Base-by-base conservation (phyloP, 2,329 filamentous ascomycete species). In the Spiromastix sp. region DNA sequence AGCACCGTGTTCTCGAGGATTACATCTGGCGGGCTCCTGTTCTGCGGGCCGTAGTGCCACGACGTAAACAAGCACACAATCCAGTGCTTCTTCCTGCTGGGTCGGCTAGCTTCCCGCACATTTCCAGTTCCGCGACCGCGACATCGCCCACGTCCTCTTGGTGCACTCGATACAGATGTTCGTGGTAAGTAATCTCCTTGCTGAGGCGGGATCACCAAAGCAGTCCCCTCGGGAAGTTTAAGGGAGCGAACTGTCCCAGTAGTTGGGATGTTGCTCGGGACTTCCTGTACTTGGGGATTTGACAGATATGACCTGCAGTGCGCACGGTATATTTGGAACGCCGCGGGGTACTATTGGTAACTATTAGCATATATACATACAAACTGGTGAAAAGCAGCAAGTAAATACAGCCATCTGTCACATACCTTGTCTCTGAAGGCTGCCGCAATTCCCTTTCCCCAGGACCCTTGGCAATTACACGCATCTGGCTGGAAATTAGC, bases 51-150 rank as follows among this genome's bases (percentile, higher is more conserved):
- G 39, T 64, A 71, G 2, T 54, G 53, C 2, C 53, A 48, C 2
- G 70, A 74, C 0, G 73, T 78, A 42, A 77, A 77, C 0, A 79
- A 51, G 42, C 74, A 78, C 0, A 70, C 67, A 17, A 79, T 64
- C 64, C 69, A 78, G 37, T 74, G 70, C 9, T 53, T 51, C 15
- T 51, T 56, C 4, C 42, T 34, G 3, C 36, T 37, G 1, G 37
- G 13, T 5, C 39, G 30, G 5, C n/a, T n/a, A n/a, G n/a, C n/a
- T n/a, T n/a, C n/a, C n/a, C n/a, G n/a, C n/a, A n/a, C 15, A 11
- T 17, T 27, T 29, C 11, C n/a, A 15, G 13, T 13, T 9, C 28
- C 27, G 7, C 36, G 28, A n/a, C 32, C 31, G 9, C 31, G 17
- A 16, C 36, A 31, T 2, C 30, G 34, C 13, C 19, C 11, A 8